Evolutionary conservation across 768 basidiomycete species (phyloP), one percentile per base, ranked within the genome.

Genomic region (Termitomyces sp.): DNA sequence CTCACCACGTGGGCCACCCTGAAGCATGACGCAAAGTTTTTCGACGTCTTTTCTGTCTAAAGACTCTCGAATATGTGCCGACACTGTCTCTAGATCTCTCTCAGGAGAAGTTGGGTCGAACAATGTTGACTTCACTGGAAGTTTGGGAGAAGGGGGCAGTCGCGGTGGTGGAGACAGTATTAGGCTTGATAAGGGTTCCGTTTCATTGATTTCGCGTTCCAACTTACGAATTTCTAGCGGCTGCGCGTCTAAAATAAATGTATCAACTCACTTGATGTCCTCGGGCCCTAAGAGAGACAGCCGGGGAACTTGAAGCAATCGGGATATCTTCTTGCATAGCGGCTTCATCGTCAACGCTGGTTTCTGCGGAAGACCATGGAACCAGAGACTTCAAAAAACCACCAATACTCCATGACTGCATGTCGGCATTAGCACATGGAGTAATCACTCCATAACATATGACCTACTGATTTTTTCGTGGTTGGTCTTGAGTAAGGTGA

Each of bases 401-500:
- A 2, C 79, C 72, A 59, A 86, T 67, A 61, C 78, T 79, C 85
- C 86, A 87, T 22, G 69, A 64, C 76, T 80, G 49, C 45, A 55
- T 40, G 12, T 37, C 50, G 50, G 42, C 24, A 54, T 55, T n/a
- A 55, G 39, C 24, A 27, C 51, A 34, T 55, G 56, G 49, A 62
- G 39, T 30, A 27, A 44, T 44, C 40, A 20, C 3, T 26, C 53
- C 42, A 45, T 48, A 54, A 34, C 54, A 37, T 39, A 26, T 39
- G 33, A 36, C 78, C 57, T 57, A 84, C 83, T 32, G 83, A 77
- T 79, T 84, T 82, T 74, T 79, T 69, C 57, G 67, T 44, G 34
- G 62, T 37, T 5, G 73, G 63, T 27, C 86, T 79, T 53, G 77
- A 69, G 68, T 90, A 90, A 0, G 88, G 88, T 3, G 77, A 79